A percentile compares a stretch with the other conserved stretches of the same genome.
Conservation (phyloP, 2,329 filamentous ascomycete species). For the Neofusicoccum umdonicola region DNA sequence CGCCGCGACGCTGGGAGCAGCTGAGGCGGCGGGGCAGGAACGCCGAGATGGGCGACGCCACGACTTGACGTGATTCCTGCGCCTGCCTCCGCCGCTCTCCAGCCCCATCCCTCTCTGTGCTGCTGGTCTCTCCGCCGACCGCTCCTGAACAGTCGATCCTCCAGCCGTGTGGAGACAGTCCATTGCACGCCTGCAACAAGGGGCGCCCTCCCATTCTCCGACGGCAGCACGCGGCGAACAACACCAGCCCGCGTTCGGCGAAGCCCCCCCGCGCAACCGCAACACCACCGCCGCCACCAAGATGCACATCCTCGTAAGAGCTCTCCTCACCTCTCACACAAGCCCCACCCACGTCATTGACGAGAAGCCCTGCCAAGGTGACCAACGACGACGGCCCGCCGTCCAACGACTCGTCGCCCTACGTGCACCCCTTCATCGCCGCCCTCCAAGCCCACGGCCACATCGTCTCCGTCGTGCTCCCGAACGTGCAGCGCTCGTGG, state of each 20-base stretch:
- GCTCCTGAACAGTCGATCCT: not conserved
- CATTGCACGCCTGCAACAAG: not conserved
- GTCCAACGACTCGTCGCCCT: slow-evolving; percentile 49
- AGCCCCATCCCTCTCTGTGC: not conserved
- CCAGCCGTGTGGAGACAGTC: not conserved
- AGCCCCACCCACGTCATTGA: not conserved
- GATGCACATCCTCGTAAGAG: slow-evolving; percentile 41
- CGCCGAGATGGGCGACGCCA: slow-evolving; percentile 10
- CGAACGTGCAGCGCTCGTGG: slow-evolving; percentile 91
- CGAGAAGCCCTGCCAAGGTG: slow-evolving; percentile 32
- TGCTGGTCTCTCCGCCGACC: not conserved
- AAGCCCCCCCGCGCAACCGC: not conserved
- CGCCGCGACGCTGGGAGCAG: not conserved
- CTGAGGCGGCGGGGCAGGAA: not conserved
- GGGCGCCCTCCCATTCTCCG: not conserved
- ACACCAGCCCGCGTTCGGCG: not conserved
- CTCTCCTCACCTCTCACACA: slow-evolving; percentile 1
- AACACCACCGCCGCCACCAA: slow-evolving; percentile 19
- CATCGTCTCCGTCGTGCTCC: slow-evolving; percentile 85
- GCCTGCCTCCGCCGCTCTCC: not conserved
- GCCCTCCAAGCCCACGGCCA: slow-evolving; percentile 65
- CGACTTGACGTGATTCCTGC: not conserved
- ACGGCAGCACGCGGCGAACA: not conserved
- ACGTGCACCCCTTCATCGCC: slow-evolving; percentile 48
- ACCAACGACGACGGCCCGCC: slow-evolving; percentile 54